A percentile compares a stretch with the other conserved stretches of the same genome.
These are phyloP conservation scores for Acer yangbiense DNA, from an alignment of 345 rosid genomes.

Conservation along the genomic window DNA sequence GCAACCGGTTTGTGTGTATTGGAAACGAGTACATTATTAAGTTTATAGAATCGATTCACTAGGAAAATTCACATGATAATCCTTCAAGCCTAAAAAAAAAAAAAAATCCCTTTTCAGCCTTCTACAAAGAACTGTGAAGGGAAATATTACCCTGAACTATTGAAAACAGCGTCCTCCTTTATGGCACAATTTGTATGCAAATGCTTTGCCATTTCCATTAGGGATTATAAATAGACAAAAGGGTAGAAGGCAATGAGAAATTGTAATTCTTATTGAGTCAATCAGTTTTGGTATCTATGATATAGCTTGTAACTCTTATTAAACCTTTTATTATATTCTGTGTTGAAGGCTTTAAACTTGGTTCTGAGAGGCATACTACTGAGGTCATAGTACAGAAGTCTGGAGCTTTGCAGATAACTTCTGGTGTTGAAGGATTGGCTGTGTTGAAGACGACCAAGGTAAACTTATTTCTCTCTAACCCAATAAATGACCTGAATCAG, in stretches of 20 bases:
- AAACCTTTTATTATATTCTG: constrained; percentile 6
- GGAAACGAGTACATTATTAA: too few relatives aligned
- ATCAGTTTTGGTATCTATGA: not conserved
- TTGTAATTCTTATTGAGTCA: not conserved
- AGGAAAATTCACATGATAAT: too few relatives aligned
- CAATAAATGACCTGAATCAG: not conserved
- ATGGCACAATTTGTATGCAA: not conserved
- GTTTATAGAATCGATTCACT: too few relatives aligned
- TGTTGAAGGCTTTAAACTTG: constrained; percentile 85
- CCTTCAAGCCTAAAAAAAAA: too few relatives aligned
- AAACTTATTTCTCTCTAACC: constrained; percentile 17
- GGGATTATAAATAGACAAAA: not conserved
- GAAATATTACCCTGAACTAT: too few relatives aligned
- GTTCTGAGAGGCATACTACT: constrained; percentile 83
- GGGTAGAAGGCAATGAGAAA: not conserved
- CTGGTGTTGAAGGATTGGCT: constrained; percentile 74
- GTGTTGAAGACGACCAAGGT: constrained; percentile 93
- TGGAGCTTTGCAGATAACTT: constrained; percentile 60
- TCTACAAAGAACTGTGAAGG: too few relatives aligned
- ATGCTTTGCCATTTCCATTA: not conserved
- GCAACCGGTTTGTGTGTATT: too few relatives aligned
- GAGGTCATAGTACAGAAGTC: constrained; percentile 71
- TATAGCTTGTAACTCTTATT: not conserved
- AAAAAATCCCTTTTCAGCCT: too few relatives aligned
- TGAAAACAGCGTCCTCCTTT: not conserved